phyloP scores from a whole-genome alignment of 2,329 filamentous ascomycete species.

The Cylindrodendrum hubeiense region DNA sequence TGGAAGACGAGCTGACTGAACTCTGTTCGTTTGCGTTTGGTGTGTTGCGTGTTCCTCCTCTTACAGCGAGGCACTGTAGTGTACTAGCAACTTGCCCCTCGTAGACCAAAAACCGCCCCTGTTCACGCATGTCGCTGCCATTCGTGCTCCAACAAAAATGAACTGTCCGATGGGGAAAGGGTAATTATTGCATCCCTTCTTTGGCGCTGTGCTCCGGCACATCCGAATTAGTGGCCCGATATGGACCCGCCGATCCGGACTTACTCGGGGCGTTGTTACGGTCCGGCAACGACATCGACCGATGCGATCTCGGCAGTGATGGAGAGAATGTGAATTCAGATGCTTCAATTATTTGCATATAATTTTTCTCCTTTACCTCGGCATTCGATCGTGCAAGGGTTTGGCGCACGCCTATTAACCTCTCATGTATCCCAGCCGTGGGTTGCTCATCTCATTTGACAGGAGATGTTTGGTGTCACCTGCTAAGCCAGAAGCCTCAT shows the following conservation, averaged over 20 bases:
- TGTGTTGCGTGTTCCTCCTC: background rate
- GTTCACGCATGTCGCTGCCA: background rate
- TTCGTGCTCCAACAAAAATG: background rate
- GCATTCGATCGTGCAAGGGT: background rate
- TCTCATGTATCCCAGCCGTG: background rate
- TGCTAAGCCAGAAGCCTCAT: background rate
- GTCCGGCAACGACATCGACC: slow-evolving; percentile 16
- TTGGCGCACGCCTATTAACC: background rate
- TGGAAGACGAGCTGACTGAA: background rate
- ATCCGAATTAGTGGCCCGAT: slow-evolving; percentile 27
- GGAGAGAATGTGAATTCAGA: background rate
- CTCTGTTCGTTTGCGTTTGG: background rate
- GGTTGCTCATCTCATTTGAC: background rate
- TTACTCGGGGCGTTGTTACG: slow-evolving; percentile 10
- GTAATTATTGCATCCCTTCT: background rate
- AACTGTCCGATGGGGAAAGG: background rate
- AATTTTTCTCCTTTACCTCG: no score
- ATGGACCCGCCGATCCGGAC: slow-evolving; percentile 12
- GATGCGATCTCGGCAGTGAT: background rate
- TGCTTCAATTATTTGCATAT: background rate
- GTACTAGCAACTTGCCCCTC: background rate
- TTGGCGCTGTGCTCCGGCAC: slow-evolving; percentile 8
- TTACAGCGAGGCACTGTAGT: background rate
- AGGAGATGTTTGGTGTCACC: background rate
- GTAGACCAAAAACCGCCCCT: background rate